Percentiles rank a stretch among this genome's conserved stretches.
These are phyloP conservation scores for Hypoxylon cercidicola DNA, from an alignment of 495 filamentous ascomycete species.

Conservation along the genomic window DNA sequence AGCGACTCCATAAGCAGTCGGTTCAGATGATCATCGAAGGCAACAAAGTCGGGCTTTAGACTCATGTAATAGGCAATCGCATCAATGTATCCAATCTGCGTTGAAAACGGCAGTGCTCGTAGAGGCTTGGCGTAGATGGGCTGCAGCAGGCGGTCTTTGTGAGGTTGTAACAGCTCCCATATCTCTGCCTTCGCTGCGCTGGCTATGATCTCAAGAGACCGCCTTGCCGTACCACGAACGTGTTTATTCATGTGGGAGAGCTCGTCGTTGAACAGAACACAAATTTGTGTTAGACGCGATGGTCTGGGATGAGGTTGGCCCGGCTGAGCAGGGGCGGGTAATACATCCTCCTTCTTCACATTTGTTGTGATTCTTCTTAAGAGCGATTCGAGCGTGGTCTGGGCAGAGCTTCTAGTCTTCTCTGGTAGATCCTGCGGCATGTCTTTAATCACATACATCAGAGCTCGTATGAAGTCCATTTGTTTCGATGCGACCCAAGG, in stretches of 20 bases:
- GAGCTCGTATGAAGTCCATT: conserved; percentile 81
- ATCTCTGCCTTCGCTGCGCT: conserved; percentile 78
- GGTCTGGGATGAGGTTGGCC: conserved; percentile 49
- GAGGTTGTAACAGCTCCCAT: conserved; percentile 84
- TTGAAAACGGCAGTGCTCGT: conserved; percentile 87
- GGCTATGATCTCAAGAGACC: conserved; percentile 82
- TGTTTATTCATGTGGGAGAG: conserved; percentile 93
- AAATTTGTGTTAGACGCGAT: conserved; percentile 74
- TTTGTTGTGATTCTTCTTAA: conserved; percentile 78
- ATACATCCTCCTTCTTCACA: conserved; percentile 79
- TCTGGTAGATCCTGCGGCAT: conserved; percentile 92
- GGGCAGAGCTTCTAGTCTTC: conserved; percentile 81
- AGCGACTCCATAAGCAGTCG: conserved; percentile 91
- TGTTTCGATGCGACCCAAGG: conserved; percentile 83
- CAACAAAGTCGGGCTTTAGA: conserved; percentile 83
- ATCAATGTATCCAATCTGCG: conserved; percentile 97
- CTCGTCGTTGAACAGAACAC: conserved; percentile 83
- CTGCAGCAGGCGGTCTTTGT: conserved; percentile 84
- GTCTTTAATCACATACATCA: conserved; percentile 97
- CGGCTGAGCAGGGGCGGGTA: conserved; percentile 53
- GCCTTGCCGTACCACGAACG: conserved; percentile 85
- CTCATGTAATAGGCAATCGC: conserved; percentile 93
- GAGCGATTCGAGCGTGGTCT: conserved; percentile 81
- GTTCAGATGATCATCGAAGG: conserved; percentile 90
- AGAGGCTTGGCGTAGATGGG: conserved; percentile 96